Percentiles rank a stretch among this genome's conserved stretches.
Evolutionary conservation across 306 rosid species (phyloP).

Genomic region (Prunus campanulata): DNA sequence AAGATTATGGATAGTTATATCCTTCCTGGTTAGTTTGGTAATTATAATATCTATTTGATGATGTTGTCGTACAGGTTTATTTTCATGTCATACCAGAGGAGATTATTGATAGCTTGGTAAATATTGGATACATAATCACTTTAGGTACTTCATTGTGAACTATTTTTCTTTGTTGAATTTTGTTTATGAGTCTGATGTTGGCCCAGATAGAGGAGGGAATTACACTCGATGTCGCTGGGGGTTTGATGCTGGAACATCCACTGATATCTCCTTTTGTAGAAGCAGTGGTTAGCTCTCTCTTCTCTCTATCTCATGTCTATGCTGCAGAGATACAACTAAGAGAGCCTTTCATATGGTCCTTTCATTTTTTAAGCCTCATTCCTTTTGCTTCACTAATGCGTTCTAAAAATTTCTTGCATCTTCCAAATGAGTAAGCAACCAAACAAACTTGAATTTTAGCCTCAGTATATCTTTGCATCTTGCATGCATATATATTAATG

Average conservation of each 20-base stretch:
- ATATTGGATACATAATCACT: conserved; percentile 1
- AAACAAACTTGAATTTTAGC: background rate
- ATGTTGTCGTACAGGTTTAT: conserved; percentile 59
- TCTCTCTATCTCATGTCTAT: conserved; percentile 9
- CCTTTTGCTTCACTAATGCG: background rate
- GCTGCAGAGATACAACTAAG: conserved; percentile 4
- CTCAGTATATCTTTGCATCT: background rate
- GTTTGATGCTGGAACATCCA: conserved; percentile 95
- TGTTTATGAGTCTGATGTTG: conserved; percentile 42
- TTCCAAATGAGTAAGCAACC: background rate
- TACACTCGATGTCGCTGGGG: conserved; percentile 79
- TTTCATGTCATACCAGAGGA: conserved; percentile 82
- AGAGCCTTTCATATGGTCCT: background rate
- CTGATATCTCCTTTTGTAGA: conserved; percentile 77
- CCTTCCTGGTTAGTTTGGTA: background rate
- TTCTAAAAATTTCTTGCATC: background rate
- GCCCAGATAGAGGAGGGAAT: conserved; percentile 75
- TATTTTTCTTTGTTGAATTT: conserved; percentile 28
- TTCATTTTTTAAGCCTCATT: background rate
- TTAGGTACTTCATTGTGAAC: conserved; percentile 21
- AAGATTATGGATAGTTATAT: background rate
- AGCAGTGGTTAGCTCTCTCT: conserved; percentile 64
- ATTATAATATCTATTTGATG: conserved; percentile 19
- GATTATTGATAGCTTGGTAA: conserved; percentile 77
- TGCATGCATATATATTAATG: background rate